Evolutionary conservation across 2,329 filamentous ascomycete species (phyloP), one percentile per base, ranked within the genome.

Genomic region (Achaetomium macrosporum): DNA sequence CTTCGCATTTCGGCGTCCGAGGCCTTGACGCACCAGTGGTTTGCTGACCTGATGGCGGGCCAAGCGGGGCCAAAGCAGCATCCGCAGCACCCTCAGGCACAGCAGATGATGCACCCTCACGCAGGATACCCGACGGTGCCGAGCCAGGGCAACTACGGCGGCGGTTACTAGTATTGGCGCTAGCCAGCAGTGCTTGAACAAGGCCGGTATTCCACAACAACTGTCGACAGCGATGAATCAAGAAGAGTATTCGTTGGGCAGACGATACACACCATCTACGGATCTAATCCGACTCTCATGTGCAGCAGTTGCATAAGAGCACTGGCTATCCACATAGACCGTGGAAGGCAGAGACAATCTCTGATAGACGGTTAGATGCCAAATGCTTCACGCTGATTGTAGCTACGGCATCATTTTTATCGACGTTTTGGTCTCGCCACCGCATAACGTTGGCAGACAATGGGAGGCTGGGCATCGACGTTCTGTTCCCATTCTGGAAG

Each of bases 21-120:
- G 58, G 91, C 93, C 3, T 76, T 97, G 39, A 80, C 86, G 61
- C 93, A 99, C 68, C 88, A 87, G 0, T 99, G 93, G 93, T 99
- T 99, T 73, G 81, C 77, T 58, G 88, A 92, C 62, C 69, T 90
- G 15, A 73, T 83, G 13, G 75, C 82, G 63, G 76, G 78, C 54
- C 76, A 81, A 53, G 76, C 78, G 47, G 71, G 73, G 49, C 71
- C 73, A 39, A 54, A 57, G 46, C 53, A 49, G n/a, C 56, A 55
- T 10, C 35, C 42, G 29, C 53, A 54, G 16, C 58, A 60, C 19
- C 57, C 59, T 19, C 57, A 58, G 42, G 48, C 53, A 8, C 58
- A 58, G 45, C 55, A 55, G 19, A 60, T 62, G 42, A 60, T 63
- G 57, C 63, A 65, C 45, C 59, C 51, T 35, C 64, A 62, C 16